Conservation (phyloP, 768 basidiomycete genomes). For the Podaxis sp. region DNA sequence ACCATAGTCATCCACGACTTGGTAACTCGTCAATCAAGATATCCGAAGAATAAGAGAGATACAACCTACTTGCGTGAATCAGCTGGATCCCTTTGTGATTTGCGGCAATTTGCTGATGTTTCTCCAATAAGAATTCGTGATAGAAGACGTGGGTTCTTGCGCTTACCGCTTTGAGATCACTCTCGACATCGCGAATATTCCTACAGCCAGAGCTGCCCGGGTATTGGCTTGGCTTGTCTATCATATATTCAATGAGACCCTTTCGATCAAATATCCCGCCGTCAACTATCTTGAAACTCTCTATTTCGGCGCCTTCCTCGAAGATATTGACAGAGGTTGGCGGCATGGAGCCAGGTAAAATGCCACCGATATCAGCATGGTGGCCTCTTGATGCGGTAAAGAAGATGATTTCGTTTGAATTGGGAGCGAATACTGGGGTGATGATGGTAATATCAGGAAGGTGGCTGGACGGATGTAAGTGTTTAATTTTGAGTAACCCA, state of each 20-base stretch:
- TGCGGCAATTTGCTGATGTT: conserved; percentile 81
- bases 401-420: conserved; percentile 75
- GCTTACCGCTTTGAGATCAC: conserved; percentile 84
- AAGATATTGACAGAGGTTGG: conserved; percentile 89
- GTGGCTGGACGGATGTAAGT: conserved; percentile 28
- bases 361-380: conserved; percentile 93
- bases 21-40: conserved; percentile 9
- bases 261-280: conserved; percentile 77
- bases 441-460: conserved; percentile 86
- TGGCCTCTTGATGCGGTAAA: conserved; percentile 94
- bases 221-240: conserved; percentile 77
- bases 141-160: conserved; percentile 1
- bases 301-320: conserved; percentile 91
- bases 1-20: conserved; percentile 85
- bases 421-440: conserved; percentile 80
- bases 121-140: neutral
- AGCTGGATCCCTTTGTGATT: conserved; percentile 91
- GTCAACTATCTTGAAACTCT: conserved; percentile 88
- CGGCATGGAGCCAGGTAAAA: conserved; percentile 93
- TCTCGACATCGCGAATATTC: conserved; percentile 87
- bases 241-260: conserved; percentile 75
- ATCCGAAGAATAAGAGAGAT: conserved; percentile 4
- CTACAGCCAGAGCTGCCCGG: conserved; percentile 87
- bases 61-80: conserved; percentile 66
- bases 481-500: neutral